Evolutionary conservation across 2,329 filamentous ascomycete species (phyloP).

Genomic region (Fusarium duplospermum): DNA sequence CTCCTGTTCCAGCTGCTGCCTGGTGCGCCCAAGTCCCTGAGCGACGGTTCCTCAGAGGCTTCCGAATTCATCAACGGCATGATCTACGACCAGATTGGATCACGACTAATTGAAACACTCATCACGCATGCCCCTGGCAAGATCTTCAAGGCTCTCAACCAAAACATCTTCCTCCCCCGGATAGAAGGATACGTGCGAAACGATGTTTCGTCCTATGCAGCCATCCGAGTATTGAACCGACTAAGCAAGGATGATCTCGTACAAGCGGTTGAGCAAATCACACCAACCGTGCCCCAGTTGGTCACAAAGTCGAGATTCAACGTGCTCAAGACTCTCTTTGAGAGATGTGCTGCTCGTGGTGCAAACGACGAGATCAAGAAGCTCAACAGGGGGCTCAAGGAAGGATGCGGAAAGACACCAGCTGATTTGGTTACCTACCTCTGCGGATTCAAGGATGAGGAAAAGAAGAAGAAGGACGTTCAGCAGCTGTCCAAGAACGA

Average conservation of each 20-base stretch:
- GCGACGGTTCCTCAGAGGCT: conserved; percentile 78
- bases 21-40: conserved; percentile 76
- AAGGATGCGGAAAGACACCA: conserved; percentile 60
- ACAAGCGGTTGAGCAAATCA: conserved; percentile 76
- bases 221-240: conserved; percentile 83
- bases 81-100: conserved; percentile 91
- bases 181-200: conserved; percentile 87
- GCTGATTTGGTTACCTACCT: conserved; percentile 62
- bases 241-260: conserved; percentile 88
- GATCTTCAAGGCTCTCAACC: conserved; percentile 89
- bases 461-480: conserved; percentile 51
- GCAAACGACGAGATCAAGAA: conserved; percentile 63
- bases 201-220: conserved; percentile 89
- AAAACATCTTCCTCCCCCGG: conserved; percentile 80
- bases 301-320: conserved; percentile 81
- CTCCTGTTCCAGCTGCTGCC: conserved; percentile 84
- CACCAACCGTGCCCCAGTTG: conserved; percentile 78
- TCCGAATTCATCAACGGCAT: conserved; percentile 84
- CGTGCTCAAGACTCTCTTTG: conserved; percentile 84
- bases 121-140: conserved; percentile 85
- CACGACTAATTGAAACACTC: conserved; percentile 88
- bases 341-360: conserved; percentile 80
- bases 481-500: conserved; percentile 66
- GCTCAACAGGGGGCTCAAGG: conserved; percentile 60
- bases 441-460: conserved; percentile 57